Evolutionary conservation across 495 filamentous ascomycete genomes (phyloP).

Genomic region (Barbatosphaeria neglecta): DNA sequence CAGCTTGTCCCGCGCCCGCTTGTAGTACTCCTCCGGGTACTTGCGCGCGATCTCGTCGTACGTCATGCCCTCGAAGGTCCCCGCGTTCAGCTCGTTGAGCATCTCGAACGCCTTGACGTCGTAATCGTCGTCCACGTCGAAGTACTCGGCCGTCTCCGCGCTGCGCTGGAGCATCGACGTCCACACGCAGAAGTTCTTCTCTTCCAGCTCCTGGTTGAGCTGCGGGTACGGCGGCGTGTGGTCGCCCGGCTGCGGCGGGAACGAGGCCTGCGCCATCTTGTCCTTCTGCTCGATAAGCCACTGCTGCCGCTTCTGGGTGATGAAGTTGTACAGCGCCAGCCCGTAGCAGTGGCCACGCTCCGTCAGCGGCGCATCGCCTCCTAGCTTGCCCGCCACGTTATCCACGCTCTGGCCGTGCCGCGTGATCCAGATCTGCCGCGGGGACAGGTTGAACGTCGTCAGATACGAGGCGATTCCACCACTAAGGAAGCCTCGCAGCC

Average conservation of each 20-base stretch:
- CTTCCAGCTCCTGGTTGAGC: slow-evolving; percentile 47
- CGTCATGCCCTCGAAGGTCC: slow-evolving; percentile 84
- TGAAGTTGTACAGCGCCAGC: slow-evolving; percentile 60
- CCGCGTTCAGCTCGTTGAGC: slow-evolving; percentile 92
- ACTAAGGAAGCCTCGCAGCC: slow-evolving; percentile 81
- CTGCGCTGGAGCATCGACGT: slow-evolving; percentile 90
- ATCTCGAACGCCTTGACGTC: slow-evolving; percentile 97
- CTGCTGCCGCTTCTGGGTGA: slow-evolving; percentile 57
- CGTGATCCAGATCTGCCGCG: slow-evolving; percentile 95
- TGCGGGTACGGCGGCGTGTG: slow-evolving; percentile 91
- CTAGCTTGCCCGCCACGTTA: slow-evolving; percentile 68
- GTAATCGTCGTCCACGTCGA: slow-evolving; percentile 88
- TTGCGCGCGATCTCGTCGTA: slow-evolving; percentile 74
- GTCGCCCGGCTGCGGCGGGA: slow-evolving; percentile 79
- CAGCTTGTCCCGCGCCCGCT: slow-evolving; percentile 70
- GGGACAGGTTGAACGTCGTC: slow-evolving; percentile 89
- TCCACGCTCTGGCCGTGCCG: slow-evolving; percentile 80
- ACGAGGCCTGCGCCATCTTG: slow-evolving; percentile 54
- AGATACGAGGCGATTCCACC: slow-evolving; percentile 86
- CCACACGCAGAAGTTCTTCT: slow-evolving; percentile 96
- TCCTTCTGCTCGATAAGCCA: slow-evolving; percentile 70
- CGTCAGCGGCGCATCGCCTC: slow-evolving; percentile 73
- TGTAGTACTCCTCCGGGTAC: slow-evolving; percentile 64
- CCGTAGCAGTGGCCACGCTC: slow-evolving; percentile 64
- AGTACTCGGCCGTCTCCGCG: slow-evolving; percentile 72